Conservation (phyloP, 2,329 filamentous ascomycete species). For the Coniochaeta sp. region DNA sequence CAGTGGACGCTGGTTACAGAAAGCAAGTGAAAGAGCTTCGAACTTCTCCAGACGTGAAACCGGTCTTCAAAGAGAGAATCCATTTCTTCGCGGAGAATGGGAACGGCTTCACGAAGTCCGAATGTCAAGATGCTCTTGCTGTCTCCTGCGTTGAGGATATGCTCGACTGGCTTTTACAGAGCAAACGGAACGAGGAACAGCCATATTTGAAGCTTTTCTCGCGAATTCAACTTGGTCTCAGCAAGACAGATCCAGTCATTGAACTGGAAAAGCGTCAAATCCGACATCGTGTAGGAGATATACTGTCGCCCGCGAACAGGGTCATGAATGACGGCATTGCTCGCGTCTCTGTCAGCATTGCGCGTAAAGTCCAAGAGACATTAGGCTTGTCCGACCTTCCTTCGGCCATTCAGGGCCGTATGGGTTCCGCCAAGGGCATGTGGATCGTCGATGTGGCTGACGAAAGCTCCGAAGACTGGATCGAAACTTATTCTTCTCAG, state of each 20-base stretch:
- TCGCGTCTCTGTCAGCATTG: conserved; percentile 55
- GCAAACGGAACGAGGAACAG: conserved; percentile 35
- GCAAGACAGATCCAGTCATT: conserved; percentile 38
- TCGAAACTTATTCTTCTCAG: conserved; percentile 60
- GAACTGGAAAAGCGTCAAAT: conserved; percentile 41
- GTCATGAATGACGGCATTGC: conserved; percentile 64
- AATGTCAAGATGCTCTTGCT: conserved; percentile 13
- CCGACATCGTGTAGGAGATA: conserved; percentile 23
- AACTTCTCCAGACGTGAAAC: conserved; percentile 19
- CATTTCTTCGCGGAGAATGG: conserved; percentile 51
- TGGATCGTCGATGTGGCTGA: conserved; percentile 57
- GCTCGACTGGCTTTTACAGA: conserved; percentile 45
- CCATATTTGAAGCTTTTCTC: conserved; percentile 50
- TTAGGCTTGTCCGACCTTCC: conserved; percentile 50
- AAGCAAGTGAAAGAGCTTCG: conserved; percentile 27
- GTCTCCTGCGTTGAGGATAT: conserved; percentile 19
- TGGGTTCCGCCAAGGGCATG: conserved; percentile 68
- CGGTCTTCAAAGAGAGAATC: conserved; percentile 31
- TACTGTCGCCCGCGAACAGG: conserved; percentile 29
- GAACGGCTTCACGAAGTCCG: conserved; percentile 25
- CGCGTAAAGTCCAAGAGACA: conserved; percentile 37
- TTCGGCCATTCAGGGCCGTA: conserved; percentile 60
- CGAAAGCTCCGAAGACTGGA: conserved; percentile 46
- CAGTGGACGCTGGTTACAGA: conserved; percentile 27
- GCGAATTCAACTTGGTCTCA: conserved; percentile 47